Percentiles rank a stretch among this genome's conserved stretches.
These are phyloP conservation scores for Penicillium ucsense DNA, from an alignment of 495 filamentous ascomycete genomes.

Conservation along the genomic window DNA sequence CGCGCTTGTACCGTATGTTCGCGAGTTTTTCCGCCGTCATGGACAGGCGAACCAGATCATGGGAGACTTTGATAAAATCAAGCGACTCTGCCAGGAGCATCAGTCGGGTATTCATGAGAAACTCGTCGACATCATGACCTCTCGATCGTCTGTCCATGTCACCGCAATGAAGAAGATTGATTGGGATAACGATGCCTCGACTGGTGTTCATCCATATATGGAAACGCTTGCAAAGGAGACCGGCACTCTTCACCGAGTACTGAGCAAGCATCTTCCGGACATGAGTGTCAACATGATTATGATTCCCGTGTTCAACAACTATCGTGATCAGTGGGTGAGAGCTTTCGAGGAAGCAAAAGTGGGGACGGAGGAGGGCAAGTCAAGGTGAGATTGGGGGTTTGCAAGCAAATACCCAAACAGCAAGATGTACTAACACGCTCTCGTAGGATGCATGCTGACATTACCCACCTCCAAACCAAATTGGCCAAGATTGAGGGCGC, in stretches of 20 bases:
- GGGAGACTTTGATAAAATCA: conserved; percentile 89
- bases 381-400: conserved; percentile 48
- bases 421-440: conserved; percentile 2
- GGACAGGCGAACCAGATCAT: conserved; percentile 55
- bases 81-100: conserved; percentile 82
- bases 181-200: conserved; percentile 50
- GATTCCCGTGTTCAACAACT: conserved; percentile 78
- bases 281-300: conserved; percentile 77
- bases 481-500: conserved; percentile 76
- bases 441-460: conserved; percentile 68
- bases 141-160: conserved; percentile 60
- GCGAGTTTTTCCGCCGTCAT: conserved; percentile 82
- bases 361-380: conserved; percentile 55
- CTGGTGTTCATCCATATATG: conserved; percentile 64
- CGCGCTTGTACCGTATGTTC: conserved; percentile 76
- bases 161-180: conserved; percentile 65
- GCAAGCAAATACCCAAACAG: no score
- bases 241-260: conserved; percentile 72
- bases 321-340: conserved; percentile 71
- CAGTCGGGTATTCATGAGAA: conserved; percentile 92
- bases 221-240: conserved; percentile 88
- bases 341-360: conserved; percentile 61
- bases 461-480: conserved; percentile 62
- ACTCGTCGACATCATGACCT: conserved; percentile 89
- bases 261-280: conserved; percentile 76